Conservation (phyloP, 2,329 filamentous ascomycete species). For the Biscogniauxia sp. region DNA sequence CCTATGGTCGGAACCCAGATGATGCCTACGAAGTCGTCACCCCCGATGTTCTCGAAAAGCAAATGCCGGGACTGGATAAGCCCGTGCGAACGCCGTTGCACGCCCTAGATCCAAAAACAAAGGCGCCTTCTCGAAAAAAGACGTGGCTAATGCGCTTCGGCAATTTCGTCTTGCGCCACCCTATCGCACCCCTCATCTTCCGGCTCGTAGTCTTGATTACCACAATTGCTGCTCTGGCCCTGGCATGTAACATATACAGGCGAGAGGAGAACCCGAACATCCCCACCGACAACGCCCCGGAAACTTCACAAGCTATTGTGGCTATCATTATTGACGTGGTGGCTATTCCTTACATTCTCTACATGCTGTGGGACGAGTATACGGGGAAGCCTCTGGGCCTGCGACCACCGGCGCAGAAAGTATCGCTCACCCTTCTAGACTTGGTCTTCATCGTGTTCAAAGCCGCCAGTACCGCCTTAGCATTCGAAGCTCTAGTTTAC, state of each 20-base stretch:
- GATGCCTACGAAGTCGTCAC: conserved; percentile 50
- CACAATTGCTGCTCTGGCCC: conserved; percentile 74
- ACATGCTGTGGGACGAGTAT: conserved; percentile 97
- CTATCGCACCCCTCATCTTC: conserved; percentile 81
- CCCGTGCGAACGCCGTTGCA: conserved; percentile 39
- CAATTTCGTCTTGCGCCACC: conserved; percentile 71
- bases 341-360: conserved; percentile 84
- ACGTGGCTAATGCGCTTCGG: conserved; percentile 55
- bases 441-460: conserved; percentile 98
- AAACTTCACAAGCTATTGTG: conserved; percentile 78
- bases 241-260: conserved; percentile 73
- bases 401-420: conserved; percentile 79
- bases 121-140: conserved; percentile 33
- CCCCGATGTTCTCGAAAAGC: conserved; percentile 37
- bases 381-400: conserved; percentile 89
- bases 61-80: conserved; percentile 39
- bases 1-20: conserved; percentile 46
- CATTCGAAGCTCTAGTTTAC: conserved; percentile 78
- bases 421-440: conserved; percentile 85
- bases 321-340: conserved; percentile 86
- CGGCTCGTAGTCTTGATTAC: conserved; percentile 80
- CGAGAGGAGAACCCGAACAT: conserved; percentile 41
- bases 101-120: conserved; percentile 36
- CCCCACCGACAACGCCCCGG: conserved; percentile 42
- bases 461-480: conserved; percentile 85